Base-by-base conservation (phyloP, 2,329 filamentous ascomycete species). In the Paraphoma chrysanthemicola region DNA sequence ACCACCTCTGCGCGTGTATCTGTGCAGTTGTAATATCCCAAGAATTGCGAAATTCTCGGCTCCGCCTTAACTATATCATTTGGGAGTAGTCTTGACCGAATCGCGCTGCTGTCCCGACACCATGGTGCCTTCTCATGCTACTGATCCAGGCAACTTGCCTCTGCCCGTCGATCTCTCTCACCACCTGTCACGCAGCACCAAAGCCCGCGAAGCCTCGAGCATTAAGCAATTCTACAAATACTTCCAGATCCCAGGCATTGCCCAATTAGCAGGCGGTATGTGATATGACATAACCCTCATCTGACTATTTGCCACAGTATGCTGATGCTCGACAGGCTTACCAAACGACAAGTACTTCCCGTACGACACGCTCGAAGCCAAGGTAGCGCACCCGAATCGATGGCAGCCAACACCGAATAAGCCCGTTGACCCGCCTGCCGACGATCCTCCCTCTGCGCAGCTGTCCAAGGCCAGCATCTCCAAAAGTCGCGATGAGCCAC, bases 201-300 rank as follows among this genome's bases (percentile, higher is more conserved):
- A 84, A 69, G 83, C 85, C 45, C 85, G 92, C 8, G 66, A 80
- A 6, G 80, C 85, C 6, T 95, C 88, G 70, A 81, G 81, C 43
- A 84, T 96, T 74, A 97, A 97, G 81, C 72, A 83, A 38, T 92
- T 93, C 76, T 97, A 97, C 82, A 92, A 92, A 77, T 96, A 91
- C 78, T 95, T 95, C 67, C 60, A 67, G 10, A 86, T 87, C 50
- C 86, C 86, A 0, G 85, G 85, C 36, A 86, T 88, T 64, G 84
- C 81, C 14, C 87, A 88, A 67, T 73, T 88, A 38, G 86, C 86
- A 10, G 86, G 86, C 68, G 86, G 86, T 84, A 73, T 18, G 53
- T 46, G 39, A 16, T 42, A n/a, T 14, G 33, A 14, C 9, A 36
- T 36, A 2, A 36, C 10, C 10, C 7, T 2, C 14, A 7, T 36